Conservation (phyloP, 2,329 filamentous ascomycete species). For the Stachybotrys chlorohalonatus region DNA sequence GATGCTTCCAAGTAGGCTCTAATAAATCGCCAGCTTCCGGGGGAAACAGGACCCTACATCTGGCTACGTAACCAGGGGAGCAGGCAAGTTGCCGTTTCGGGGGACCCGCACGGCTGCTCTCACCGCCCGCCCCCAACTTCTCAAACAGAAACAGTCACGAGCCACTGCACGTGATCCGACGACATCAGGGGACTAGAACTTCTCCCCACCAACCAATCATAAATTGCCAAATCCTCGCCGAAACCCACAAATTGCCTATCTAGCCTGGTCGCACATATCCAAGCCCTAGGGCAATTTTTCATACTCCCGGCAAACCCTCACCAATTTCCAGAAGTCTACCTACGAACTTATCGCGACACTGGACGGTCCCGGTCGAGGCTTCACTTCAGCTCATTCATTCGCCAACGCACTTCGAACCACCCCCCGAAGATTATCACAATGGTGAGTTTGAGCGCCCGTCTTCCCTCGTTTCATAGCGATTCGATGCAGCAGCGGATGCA, state of each 20-base stretch:
- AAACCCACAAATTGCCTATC: constrained; percentile 8
- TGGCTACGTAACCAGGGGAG: neutral
- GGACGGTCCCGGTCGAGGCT: constrained; percentile 26
- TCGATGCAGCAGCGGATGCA: constrained; percentile 3
- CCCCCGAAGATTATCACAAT: constrained; percentile 36
- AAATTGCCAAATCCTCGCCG: constrained; percentile 14
- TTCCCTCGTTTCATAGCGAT: constrained; percentile 4
- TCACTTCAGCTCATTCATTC: constrained; percentile 23
- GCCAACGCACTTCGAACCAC: constrained; percentile 31
- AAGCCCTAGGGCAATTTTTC: constrained; percentile 30
- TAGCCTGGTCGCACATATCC: constrained; percentile 11
- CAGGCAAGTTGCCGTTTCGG: neutral
- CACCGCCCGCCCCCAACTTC: constrained; percentile 14
- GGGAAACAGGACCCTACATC: neutral
- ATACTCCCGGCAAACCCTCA: constrained; percentile 25
- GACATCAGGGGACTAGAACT: neutral
- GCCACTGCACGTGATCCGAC: neutral
- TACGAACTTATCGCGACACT: constrained; percentile 20
- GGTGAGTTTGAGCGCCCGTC: constrained; percentile 29
- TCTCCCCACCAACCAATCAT: constrained; percentile 18
- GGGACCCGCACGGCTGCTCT: constrained; percentile 6
- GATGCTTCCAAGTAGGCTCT: constrained; percentile 1
- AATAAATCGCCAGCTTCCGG: neutral
- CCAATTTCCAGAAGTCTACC: constrained; percentile 21
- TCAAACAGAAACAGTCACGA: neutral